Evolutionary conservation across 768 basidiomycete genomes (phyloP).

Genomic region (Amylocystis lapponica): DNA sequence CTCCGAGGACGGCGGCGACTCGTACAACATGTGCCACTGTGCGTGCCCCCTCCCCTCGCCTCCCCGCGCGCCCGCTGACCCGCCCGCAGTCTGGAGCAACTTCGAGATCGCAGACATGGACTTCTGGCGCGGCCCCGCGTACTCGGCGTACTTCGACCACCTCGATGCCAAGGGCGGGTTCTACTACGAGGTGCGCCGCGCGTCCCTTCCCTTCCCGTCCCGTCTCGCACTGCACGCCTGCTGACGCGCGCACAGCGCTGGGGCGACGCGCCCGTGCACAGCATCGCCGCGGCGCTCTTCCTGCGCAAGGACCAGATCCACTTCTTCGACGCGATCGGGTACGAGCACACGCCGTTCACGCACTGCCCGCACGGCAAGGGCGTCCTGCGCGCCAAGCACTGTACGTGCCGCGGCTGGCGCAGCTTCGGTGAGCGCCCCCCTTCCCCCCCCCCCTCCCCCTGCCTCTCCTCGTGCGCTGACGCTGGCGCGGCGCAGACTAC

Average conservation of each 20-base stretch:
- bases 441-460: background rate
- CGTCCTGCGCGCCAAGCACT: conserved; percentile 36
- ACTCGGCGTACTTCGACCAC: conserved; percentile 76
- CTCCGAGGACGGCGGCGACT: conserved; percentile 59
- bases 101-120: conserved; percentile 84
- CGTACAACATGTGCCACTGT: conserved; percentile 66
- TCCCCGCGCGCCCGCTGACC: no score
- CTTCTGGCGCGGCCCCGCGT: conserved; percentile 83
- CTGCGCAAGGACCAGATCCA: conserved; percentile 53
- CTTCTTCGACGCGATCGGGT: conserved; percentile 75
- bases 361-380: conserved; percentile 38
- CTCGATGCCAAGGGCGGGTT: conserved; percentile 83
- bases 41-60: conserved; percentile 17
- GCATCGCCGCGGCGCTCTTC: conserved; percentile 45
- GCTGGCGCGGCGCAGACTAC: conserved; percentile 39
- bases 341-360: conserved; percentile 47
- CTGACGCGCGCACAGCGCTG: conserved; percentile 22
- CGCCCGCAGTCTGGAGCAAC: conserved; percentile 57
- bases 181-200: conserved; percentile 74
- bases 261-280: conserved; percentile 45
- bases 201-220: background rate
- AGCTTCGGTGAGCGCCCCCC: conserved; percentile 49
- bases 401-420: conserved; percentile 41
- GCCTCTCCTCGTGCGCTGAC: background rate
- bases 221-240: background rate